These are phyloP conservation scores for Suillus weaverae DNA, from an alignment of 768 basidiomycete species.

Conservation along the genomic window DNA sequence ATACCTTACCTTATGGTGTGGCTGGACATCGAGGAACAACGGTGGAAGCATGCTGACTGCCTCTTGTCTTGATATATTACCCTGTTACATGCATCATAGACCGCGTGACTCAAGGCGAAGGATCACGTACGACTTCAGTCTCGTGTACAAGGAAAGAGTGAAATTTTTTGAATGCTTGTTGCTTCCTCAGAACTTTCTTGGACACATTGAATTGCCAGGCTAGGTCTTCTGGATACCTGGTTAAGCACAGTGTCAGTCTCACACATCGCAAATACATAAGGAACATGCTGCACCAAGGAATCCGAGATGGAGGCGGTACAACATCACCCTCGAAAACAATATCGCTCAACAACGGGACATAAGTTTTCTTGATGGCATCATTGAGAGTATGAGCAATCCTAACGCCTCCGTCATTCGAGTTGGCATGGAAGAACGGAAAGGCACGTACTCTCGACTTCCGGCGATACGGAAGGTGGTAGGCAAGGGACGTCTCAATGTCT, in stretches of 20 bases:
- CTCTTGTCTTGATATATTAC: conserved; percentile 94
- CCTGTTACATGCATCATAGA: conserved; percentile 45
- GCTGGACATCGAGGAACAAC: conserved; percentile 89
- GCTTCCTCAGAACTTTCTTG: conserved; percentile 84
- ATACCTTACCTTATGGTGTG: conserved; percentile 72
- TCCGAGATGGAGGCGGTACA: conserved; percentile 77
- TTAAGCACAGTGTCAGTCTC: background rate
- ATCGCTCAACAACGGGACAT: conserved; percentile 74
- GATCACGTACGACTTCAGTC: conserved; percentile 84
- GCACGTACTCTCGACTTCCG: conserved; percentile 77
- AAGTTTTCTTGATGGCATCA: conserved; percentile 68
- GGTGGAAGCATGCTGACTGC: conserved; percentile 99
- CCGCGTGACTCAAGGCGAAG: background rate
- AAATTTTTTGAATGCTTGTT: conserved; percentile 89
- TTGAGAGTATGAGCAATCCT: conserved; percentile 77
- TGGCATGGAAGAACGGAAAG: background rate
- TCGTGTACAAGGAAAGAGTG: conserved; percentile 97
- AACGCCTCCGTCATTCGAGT: conserved; percentile 12
- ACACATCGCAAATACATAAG: background rate
- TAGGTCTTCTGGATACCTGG: conserved; percentile 90
- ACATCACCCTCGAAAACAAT: conserved; percentile 74
- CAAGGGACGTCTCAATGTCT: conserved; percentile 63
- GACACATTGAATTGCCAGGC: conserved; percentile 96
- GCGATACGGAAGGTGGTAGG: conserved; percentile 95
- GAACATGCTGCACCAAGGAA: conserved; percentile 67